These are phyloP conservation scores for Rhizophora mangle DNA, from an alignment of 345 rosid genomes.

Conservation along the genomic window DNA sequence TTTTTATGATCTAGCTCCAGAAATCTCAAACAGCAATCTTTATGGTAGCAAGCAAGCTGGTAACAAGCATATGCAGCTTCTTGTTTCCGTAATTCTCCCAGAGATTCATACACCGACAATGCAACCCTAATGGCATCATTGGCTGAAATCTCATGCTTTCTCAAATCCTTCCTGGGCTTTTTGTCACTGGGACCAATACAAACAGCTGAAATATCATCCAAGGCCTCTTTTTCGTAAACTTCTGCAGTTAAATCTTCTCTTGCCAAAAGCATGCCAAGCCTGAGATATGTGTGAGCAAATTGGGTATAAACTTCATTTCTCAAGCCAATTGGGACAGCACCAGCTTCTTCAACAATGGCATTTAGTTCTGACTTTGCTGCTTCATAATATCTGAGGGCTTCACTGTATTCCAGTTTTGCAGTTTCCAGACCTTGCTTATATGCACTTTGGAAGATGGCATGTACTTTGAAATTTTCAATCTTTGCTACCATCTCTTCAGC, in stretches of 20 bases:
- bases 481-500: conserved; percentile 86
- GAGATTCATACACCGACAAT: conserved; percentile 69
- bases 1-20: conserved; percentile 43
- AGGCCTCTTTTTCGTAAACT: conserved; percentile 45
- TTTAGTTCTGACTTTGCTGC: conserved; percentile 71
- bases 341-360: conserved; percentile 32
- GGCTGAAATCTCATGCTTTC: conserved; percentile 69
- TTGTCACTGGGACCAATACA: conserved; percentile 18
- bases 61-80: conserved; percentile 82
- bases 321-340: conserved; percentile 41
- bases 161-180: conserved; percentile 38
- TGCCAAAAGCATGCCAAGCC: conserved; percentile 89
- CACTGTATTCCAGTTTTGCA: conserved; percentile 67
- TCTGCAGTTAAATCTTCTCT: conserved; percentile 57
- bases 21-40: conserved; percentile 69
- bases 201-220: conserved; percentile 30
- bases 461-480: conserved; percentile 50
- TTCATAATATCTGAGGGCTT: conserved; percentile 68
- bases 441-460: conserved; percentile 40
- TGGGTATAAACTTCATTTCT: conserved; percentile 77
- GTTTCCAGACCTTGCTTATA: conserved; percentile 60
- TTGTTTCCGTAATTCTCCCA: conserved; percentile 76
- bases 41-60: conserved; percentile 87
- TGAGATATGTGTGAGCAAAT: conserved; percentile 77
- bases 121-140: conserved; percentile 92